Base-by-base conservation (phyloP, 768 basidiomycete genomes). In the Nidula microcarpa region DNA sequence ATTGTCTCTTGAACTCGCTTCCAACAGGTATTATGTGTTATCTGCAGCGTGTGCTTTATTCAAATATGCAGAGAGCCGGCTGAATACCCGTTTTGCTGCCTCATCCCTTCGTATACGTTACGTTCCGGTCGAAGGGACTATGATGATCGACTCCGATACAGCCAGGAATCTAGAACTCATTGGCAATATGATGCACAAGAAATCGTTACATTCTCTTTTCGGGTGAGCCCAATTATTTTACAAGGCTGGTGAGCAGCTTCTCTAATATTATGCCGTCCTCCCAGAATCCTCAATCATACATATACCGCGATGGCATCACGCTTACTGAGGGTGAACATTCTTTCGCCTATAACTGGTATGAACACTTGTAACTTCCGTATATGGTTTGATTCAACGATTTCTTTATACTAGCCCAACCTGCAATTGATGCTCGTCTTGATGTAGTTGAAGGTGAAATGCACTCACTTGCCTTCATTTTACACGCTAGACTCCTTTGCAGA, bases 61-160 rank as follows among this genome's bases (percentile, higher is more conserved):
- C 77, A 93, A 92, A 65, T 84, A 91, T 60, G 78, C 87, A 17
- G 91, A 95, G 62, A 68, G 69, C 2, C 80, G 81, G 48, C 68
- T 89, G 49, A 88, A 90, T 57, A 82, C 79, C 0, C 80, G 84
- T 11, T 98, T 90, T 64, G 78, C 89, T 1, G 67, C 78, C 0
- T 74, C 71, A 3, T 91, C 91, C 7, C 73, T 94, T 18, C 79
- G 85, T 34, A 91, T 94, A 51, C 77, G 82, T 17, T 94, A 89
- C 61, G 74, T 82, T 1, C 82, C 89, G 1, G 85, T 90, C 0
- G 91, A 95, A 64, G 95, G 95, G 0, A 95, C 92, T 0, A 91
- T 98, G 89, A 80, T 97, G 79, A 89, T 99, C 57, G 97, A 98
- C 63, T 79, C 85, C 0, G 94, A 94, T 55, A 94, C 90, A 0